These are phyloP conservation scores for Blepharisma japonicum DNA, from an alignment of 73 alveolate genomes.

Conservation along the genomic window DNA sequence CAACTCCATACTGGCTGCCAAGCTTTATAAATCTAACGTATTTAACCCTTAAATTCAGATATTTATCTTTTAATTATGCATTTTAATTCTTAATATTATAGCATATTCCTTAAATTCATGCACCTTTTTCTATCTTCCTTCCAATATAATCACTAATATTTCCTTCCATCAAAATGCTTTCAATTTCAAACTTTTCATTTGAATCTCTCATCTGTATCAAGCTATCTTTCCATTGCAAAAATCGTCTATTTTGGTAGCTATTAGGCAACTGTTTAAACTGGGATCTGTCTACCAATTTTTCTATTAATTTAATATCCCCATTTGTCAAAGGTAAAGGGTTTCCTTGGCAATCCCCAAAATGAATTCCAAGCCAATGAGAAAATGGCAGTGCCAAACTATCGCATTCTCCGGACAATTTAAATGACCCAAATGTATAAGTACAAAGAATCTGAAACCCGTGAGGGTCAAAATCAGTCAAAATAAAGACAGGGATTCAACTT, in stretches of 20 bases:
- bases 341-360: neutral
- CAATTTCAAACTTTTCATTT: neutral
- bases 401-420: conserved; percentile 8
- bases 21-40: too few relatives aligned
- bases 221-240: conserved; percentile 1
- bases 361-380: conserved; percentile 26
- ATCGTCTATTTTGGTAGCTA: neutral
- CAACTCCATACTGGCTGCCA: too few relatives aligned
- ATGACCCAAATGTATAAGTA: conserved; percentile 18
- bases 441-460: conserved; percentile 12
- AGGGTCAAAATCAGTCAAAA: conserved; percentile 27
- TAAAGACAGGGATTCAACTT: neutral
- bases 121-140: neutral
- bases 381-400: conserved; percentile 3
- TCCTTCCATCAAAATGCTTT: neutral
- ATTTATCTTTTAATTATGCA: too few relatives aligned
- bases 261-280: neutral
- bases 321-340: neutral
- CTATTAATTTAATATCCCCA: neutral
- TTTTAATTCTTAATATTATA: too few relatives aligned
- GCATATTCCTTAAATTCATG: neutral
- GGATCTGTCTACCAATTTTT: neutral
- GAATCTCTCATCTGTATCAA: neutral
- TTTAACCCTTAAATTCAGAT: too few relatives aligned
- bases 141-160: neutral